Percentiles rank a stretch among this genome's conserved stretches.
Conservation (phyloP, 2,329 filamentous ascomycete genomes). For the Gnomoniopsis smithogilvyi region DNA sequence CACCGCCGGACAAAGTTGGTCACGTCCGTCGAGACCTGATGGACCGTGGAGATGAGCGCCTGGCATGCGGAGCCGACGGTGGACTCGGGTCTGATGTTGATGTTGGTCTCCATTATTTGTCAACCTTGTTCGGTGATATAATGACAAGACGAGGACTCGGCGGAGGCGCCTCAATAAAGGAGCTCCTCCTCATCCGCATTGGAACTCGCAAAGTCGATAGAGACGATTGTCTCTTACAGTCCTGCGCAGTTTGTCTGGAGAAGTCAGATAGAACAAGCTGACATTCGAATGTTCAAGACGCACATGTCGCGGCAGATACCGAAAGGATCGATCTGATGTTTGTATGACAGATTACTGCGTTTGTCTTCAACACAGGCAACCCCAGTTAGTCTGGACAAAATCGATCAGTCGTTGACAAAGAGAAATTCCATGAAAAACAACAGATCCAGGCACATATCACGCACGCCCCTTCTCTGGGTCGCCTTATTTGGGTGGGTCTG, state of each 20-base stretch:
- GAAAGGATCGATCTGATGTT: background rate
- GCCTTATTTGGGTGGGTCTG: conserved; percentile 1
- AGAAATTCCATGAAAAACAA: background rate
- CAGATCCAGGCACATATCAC: background rate
- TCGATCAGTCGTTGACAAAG: background rate
- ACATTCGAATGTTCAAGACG: no score
- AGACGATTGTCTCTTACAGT: no score
- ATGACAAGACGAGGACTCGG: background rate
- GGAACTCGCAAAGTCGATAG: background rate
- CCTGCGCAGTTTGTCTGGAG: no score
- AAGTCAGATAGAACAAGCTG: no score
- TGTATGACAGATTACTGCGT: background rate
- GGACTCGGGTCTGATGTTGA: conserved; percentile 4
- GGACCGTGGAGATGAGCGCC: conserved; percentile 16
- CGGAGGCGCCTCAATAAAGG: background rate
- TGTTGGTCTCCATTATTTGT: conserved; percentile 1
- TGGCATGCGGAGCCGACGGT: conserved; percentile 18
- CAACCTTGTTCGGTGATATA: background rate
- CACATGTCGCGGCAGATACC: background rate
- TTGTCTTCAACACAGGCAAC: background rate
- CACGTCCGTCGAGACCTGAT: conserved; percentile 19
- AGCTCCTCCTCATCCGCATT: background rate
- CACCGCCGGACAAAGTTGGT: conserved; percentile 22
- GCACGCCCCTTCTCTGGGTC: background rate
- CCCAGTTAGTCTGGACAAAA: background rate